Base-by-base conservation (phyloP, 805 yeast genomes). In the Teunomyces cretensis region DNA sequence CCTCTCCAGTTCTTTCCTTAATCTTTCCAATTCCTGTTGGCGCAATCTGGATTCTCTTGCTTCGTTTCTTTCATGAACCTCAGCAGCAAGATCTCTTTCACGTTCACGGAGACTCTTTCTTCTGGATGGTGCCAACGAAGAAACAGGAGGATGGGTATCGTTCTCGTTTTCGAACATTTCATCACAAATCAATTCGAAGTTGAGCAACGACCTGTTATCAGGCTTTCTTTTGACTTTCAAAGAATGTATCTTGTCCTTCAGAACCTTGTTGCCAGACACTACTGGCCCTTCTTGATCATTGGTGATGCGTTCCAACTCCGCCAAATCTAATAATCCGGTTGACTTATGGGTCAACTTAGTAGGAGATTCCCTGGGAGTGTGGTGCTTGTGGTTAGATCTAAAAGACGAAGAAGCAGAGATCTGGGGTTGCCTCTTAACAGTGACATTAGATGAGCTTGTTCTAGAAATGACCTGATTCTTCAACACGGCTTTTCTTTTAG, bases 181-280 rank as follows among this genome's bases (percentile, higher is more conserved):
- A 40, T 61, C 70, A 45, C 68, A 64, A 28, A 67, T 60, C 40
- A 49, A 39, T 42, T 60, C 62, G 49, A 68, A 68, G 44, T 64
- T 63, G 36, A 56, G 44, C 16, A 65, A 56, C 2, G 70, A 60
- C 33, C 52, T 60, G 30, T 58, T 56, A 12, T 31, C 22, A 6
- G 28, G 5, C 19, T 30, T 19, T 19, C 6, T 38, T 9, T 32
- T 9, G 12, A 13, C 26, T 4, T 39, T 28, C 3, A 11, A 19
- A 9, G 38, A 27, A 14, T 24, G 17, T n/a, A 15, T 37, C 22
- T 35, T 12, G 26, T 5, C 14, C 14, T 9, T 13, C n/a, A 2
- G 26, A 11, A 19, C 22, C 22, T 19, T 19, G 22, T 6, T 19
- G 6, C 6, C 6, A 19, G 22, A 19, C 6, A 4, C 22, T 19